Conservation (phyloP, 345 rosid genomes). For the Tarenaya hassleriana region DNA sequence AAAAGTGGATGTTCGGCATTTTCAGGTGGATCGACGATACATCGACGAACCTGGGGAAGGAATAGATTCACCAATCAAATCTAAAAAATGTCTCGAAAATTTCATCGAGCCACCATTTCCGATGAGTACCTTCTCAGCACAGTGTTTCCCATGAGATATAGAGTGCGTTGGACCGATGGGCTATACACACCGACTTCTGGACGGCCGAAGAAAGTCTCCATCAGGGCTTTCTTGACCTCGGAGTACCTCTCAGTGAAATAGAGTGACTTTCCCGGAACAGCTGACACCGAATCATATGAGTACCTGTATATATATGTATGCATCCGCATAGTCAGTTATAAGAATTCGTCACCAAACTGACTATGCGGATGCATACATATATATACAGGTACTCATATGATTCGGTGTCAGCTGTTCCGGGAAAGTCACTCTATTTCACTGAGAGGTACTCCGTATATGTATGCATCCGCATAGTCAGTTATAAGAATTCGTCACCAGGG, state of each 20-base stretch:
- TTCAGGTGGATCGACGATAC: constrained; percentile 60
- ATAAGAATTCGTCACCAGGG: too few species aligned
- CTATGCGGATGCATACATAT: constrained; percentile 7
- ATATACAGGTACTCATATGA: constrained; percentile 66
- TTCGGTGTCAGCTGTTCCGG: constrained; percentile 53
- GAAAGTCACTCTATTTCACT: constrained; percentile 48
- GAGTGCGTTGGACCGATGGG: constrained; percentile 93
- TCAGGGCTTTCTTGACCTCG: constrained; percentile 52
- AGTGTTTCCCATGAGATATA: constrained; percentile 73
- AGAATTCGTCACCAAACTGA: too few species aligned
- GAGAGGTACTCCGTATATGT: constrained; percentile 55
- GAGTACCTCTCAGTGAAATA: constrained; percentile 58
- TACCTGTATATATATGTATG: constrained; percentile 44
- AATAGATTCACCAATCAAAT: constrained; percentile 2
- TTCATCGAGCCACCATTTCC: too few species aligned
- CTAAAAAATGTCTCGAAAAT: neutral
- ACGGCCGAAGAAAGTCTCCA: constrained; percentile 75
- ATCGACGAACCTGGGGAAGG: constrained; percentile 49
- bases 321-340: constrained; percentile 9
- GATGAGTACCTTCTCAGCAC: constrained; percentile 59
- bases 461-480: too few species aligned
- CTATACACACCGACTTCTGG: constrained; percentile 83
- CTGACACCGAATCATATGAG: constrained; percentile 52
- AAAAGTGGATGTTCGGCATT: constrained; percentile 91
- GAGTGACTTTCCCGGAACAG: constrained; percentile 49